These are phyloP conservation scores for Dactylonectria estremocensis DNA, from an alignment of 2,329 filamentous ascomycete genomes.

Conservation along the genomic window DNA sequence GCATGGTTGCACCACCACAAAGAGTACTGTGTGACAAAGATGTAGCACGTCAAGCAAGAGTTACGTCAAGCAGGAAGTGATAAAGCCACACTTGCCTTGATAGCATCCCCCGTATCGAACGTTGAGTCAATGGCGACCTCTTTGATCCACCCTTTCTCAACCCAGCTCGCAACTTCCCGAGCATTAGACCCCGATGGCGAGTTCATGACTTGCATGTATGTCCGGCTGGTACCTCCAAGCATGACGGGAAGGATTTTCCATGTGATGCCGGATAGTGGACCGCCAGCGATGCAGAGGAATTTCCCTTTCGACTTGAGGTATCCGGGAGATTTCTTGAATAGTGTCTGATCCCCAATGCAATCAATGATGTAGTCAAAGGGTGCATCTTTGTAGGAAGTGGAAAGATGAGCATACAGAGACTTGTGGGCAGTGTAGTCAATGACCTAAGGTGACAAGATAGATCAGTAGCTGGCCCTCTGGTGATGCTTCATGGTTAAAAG, in stretches of 20 bases:
- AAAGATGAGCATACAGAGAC: slow-evolving; percentile 38
- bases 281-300: slow-evolving; percentile 44
- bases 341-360: slow-evolving; percentile 42
- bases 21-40: too few species aligned
- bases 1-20: too few species aligned
- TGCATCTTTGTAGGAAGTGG: slow-evolving; percentile 3
- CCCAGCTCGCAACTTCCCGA: slow-evolving; percentile 26
- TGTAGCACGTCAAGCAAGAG: too few species aligned
- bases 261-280: neutral
- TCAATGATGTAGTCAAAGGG: slow-evolving; percentile 43
- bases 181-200: slow-evolving; percentile 15
- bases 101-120: slow-evolving; percentile 36
- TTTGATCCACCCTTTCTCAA: slow-evolving; percentile 26
- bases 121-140: slow-evolving; percentile 40
- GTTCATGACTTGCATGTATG: neutral
- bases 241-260: neutral
- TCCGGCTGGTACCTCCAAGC: neutral
- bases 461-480: neutral
- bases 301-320: slow-evolving; percentile 42
- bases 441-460: slow-evolving; percentile 29
- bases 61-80: neutral
- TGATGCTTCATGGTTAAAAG: too few species aligned
- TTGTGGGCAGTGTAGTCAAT: slow-evolving; percentile 42
- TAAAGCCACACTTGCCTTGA: neutral
- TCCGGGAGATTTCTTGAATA: slow-evolving; percentile 39